Evolutionary conservation across 1,139 yeast genomes (phyloP), one percentile per base, ranked within the genome.

Genomic region (Hanseniaspora gamundiae): DNA sequence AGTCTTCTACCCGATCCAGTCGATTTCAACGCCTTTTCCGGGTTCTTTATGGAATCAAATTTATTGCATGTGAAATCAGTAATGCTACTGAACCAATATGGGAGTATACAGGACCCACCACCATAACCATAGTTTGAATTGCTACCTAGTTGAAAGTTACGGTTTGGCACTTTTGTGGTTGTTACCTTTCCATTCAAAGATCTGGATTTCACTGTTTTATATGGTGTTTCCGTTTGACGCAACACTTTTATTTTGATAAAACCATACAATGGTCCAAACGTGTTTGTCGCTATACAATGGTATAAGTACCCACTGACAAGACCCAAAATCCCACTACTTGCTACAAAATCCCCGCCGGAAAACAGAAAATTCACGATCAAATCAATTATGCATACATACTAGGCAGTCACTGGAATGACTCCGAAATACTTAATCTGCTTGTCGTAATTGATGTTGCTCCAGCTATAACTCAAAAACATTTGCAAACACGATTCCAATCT

Each of bases 231-330:
- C 6, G 21, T 27, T 19, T 24, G 27, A 3, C 19, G 22, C 7
- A 44, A 36, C 4, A 44, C 2, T 35, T 19, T 41, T 20, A 41
- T 27, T 19, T 41, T 44, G n/a, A 57, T 22, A 21, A 48, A 47
- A 27, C 64, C 62, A 50, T 52, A 58, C n/a, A 59, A 27, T 14
- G 64, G 63, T 2, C 65, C 65, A 40, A 51, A 52, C 8, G 61
- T 49, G 40, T 56, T 45, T 11, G 64, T 61, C 41, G 60, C 64
- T 35, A 60, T 44, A 44, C 64, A 61, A 21, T 51, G 49, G 46
- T 54, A 59, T 5, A 59, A 30, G 46, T 61, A 61, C 2, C 54
- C 60, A 13, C 57, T 52, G 13, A 41, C 24, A 21, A 53, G 49
- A 17, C 64, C 64, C 31, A 58, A 29, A 28, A 44, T 22, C 4